These are phyloP conservation scores for Lipomyces chichibuensis DNA, from an alignment of 805 yeast genomes.

Conservation along the genomic window DNA sequence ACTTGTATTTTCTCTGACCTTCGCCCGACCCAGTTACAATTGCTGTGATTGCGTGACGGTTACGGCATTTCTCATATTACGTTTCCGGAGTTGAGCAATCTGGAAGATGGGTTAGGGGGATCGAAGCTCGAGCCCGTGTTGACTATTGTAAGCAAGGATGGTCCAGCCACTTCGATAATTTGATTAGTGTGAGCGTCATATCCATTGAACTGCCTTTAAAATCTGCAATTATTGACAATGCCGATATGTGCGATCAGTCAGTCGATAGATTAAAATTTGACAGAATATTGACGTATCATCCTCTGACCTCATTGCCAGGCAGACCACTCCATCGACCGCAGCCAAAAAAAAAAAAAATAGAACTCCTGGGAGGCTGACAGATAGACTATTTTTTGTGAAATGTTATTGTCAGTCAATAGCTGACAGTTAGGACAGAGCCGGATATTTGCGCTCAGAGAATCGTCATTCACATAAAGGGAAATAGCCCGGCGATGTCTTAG, in stretches of 20 bases:
- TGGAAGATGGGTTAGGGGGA: neutral
- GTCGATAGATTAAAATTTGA: neutral
- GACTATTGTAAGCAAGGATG: neutral
- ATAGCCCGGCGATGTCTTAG: neutral
- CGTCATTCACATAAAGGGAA: neutral
- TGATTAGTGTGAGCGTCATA: too few relatives aligned
- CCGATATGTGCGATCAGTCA: neutral
- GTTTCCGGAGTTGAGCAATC: neutral
- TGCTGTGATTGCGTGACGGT: neutral
- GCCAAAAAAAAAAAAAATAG: too few relatives aligned
- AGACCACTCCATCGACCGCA: neutral
- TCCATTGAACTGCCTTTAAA: too few relatives aligned
- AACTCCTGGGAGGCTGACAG: neutral
- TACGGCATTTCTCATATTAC: neutral
- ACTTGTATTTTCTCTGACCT: neutral
- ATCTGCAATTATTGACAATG: neutral
- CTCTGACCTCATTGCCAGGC: neutral
- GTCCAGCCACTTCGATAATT: neutral
- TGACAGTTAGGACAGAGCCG: neutral
- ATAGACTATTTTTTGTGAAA: neutral
- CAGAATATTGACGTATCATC: neutral
- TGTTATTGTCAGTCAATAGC: neutral
- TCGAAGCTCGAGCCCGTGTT: neutral
- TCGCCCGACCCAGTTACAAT: neutral
- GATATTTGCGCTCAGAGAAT: neutral